Percentiles rank a stretch among this genome's conserved stretches.
Evolutionary conservation across 495 filamentous ascomycete genomes (phyloP).

Genomic region (Penicillium egyptiacum): DNA sequence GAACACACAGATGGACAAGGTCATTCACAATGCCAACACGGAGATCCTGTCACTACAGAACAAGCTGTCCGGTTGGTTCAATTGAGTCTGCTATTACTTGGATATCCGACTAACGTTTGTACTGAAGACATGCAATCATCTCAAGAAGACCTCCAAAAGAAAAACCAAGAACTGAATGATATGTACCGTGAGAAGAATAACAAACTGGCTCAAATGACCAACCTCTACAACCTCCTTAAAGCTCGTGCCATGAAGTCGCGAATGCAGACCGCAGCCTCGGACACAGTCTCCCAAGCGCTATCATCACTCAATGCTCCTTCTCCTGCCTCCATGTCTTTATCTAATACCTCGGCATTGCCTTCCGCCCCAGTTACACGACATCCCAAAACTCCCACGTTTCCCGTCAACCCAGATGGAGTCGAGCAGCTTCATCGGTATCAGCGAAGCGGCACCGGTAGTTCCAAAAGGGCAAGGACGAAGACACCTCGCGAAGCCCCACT

Average conservation of each 20-base stretch:
- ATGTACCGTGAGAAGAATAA: constrained; percentile 71
- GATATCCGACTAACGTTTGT: constrained; percentile 11
- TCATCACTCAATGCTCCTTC: constrained; percentile 25
- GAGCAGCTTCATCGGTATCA: constrained; percentile 48
- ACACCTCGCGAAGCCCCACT: constrained; percentile 22
- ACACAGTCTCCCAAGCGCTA: constrained; percentile 61
- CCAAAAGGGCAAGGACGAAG: constrained; percentile 26
- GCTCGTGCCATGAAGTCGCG: constrained; percentile 66
- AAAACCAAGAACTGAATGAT: constrained; percentile 73
- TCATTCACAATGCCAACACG: constrained; percentile 77
- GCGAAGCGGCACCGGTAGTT: constrained; percentile 51
- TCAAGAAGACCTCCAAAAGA: constrained; percentile 66
- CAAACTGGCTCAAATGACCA: constrained; percentile 74
- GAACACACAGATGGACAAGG: constrained; percentile 71
- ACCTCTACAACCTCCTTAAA: constrained; percentile 83
- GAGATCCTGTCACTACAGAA: constrained; percentile 69
- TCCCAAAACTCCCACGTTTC: constrained; percentile 33
- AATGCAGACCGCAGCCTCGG: constrained; percentile 67
- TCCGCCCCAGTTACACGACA: constrained; percentile 9
- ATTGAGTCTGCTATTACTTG: background rate
- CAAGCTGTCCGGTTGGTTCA: constrained; percentile 53
- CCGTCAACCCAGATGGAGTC: constrained; percentile 38
- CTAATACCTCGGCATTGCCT: background rate
- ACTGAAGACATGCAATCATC: constrained; percentile 61
- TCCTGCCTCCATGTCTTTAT: constrained; percentile 9